phyloP scores from a whole-genome alignment of 345 rosid species.

The Syzygium oleosum region DNA sequence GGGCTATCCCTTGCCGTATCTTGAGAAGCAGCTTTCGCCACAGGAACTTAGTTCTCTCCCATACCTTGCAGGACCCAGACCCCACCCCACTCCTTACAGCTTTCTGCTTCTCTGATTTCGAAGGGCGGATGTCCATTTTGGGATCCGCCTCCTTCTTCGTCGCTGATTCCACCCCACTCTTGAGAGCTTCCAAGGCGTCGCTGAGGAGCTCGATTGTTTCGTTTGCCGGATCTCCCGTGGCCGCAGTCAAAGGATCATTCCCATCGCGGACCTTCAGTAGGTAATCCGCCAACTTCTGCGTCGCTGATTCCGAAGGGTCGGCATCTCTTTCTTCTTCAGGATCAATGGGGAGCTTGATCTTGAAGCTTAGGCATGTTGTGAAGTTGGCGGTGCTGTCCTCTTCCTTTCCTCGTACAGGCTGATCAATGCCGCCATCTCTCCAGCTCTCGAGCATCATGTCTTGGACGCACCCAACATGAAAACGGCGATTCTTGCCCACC shows the following conservation, averaged over 20 bases:
- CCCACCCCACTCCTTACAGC: background rate
- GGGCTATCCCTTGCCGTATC: background rate
- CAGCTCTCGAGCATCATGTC: background rate
- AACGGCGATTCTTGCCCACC: background rate
- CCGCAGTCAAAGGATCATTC: background rate
- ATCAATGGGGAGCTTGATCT: background rate
- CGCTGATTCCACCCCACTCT: too few relatives aligned
- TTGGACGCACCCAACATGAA: background rate
- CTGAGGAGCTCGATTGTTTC: background rate
- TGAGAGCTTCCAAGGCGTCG: background rate
- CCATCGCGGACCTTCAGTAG: background rate
- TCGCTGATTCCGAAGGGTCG: rapidly evolving
- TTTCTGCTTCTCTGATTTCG: too few relatives aligned
- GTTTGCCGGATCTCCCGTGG: background rate
- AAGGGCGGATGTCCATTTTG: too few relatives aligned
- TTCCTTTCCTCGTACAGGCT: rapidly evolving
- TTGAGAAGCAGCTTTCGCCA: background rate
- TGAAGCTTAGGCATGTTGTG: background rate
- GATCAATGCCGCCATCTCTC: rapidly evolving
- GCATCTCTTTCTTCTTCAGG: background rate
- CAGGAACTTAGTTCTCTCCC: background rate
- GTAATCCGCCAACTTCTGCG: background rate
- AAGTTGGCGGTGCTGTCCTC: background rate
- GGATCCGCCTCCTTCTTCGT: too few relatives aligned
- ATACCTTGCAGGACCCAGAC: background rate